These are phyloP conservation scores for Fraxinus cuspidata DNA, from an alignment of 257 asterid genomes.

Conservation along the genomic window DNA sequence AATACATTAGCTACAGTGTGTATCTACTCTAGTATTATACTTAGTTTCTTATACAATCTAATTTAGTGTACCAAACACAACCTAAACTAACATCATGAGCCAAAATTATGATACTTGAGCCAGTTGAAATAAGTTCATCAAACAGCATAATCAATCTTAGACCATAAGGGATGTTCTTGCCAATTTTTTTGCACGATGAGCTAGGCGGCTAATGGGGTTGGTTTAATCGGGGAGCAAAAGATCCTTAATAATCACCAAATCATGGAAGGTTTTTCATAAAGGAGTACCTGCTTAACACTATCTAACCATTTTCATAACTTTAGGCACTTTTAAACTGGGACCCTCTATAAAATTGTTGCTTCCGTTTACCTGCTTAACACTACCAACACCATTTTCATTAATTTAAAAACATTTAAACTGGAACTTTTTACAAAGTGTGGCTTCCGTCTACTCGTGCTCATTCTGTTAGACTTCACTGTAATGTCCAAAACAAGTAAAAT, in stretches of 20 bases:
- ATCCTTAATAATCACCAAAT: neutral
- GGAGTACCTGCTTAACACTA: neutral
- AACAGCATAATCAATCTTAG: neutral
- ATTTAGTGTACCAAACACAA: neutral
- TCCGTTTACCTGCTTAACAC: neutral
- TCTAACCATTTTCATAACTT: neutral
- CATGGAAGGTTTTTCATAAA: neutral
- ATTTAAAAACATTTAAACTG: neutral
- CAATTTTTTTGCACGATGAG: neutral
- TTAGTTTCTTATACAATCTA: no score
- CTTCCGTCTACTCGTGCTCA: neutral
- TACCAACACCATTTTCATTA: neutral
- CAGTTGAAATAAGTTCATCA: neutral
- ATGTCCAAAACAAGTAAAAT: neutral
- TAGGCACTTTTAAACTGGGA: neutral
- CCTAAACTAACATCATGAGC: neutral
- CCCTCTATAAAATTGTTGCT: neutral
- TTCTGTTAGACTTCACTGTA: neutral
- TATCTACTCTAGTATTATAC: neutral
- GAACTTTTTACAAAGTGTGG: neutral
- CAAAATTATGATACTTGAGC: neutral
- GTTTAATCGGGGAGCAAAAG: neutral
- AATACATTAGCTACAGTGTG: no score
- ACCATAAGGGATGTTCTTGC: neutral
- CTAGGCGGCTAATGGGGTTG: neutral